phyloP scores from a whole-genome alignment of 1,284 basidiomycete species.

The Trichosporon sp. region DNA sequence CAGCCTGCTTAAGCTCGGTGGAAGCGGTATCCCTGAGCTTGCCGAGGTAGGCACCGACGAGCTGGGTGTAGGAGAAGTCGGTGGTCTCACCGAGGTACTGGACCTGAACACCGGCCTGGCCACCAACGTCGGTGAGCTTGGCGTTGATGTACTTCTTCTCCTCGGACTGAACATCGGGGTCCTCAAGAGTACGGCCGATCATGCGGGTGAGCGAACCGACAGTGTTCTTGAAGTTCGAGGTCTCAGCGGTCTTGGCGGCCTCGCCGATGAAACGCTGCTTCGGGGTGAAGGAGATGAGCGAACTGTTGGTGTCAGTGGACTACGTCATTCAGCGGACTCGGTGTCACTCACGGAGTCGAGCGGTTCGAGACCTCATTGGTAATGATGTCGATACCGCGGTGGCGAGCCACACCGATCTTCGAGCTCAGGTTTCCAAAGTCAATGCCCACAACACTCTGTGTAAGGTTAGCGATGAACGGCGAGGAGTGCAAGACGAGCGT shows the following conservation, averaged over 20 bases:
- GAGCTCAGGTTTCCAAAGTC: conserved; percentile 84
- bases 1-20: conserved; percentile 72
- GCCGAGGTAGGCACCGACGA: conserved; percentile 77
- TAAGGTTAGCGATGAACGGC: conserved; percentile 4
- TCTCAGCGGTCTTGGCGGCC: conserved; percentile 90
- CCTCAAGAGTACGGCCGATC: conserved; percentile 68
- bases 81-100: conserved; percentile 75
- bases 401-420: conserved; percentile 90
- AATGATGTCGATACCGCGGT: conserved; percentile 92
- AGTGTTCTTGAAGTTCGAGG: conserved; percentile 96
- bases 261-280: conserved; percentile 87
- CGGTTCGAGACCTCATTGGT: conserved; percentile 93
- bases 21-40: conserved; percentile 81
- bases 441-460: conserved; percentile 71
- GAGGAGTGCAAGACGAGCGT: not conserved
- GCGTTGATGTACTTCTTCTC: conserved; percentile 89
- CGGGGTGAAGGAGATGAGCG: conserved; percentile 83
- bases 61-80: conserved; percentile 76
- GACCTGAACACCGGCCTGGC: conserved; percentile 78
- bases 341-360: conserved; percentile 71
- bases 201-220: conserved; percentile 84
- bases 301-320: conserved; percentile 54
- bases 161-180: conserved; percentile 69
- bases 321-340: not conserved
- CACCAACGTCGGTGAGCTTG: conserved; percentile 71